Base-by-base conservation (phyloP, 441 rosid species). In the Erodium chrysanthum region DNA sequence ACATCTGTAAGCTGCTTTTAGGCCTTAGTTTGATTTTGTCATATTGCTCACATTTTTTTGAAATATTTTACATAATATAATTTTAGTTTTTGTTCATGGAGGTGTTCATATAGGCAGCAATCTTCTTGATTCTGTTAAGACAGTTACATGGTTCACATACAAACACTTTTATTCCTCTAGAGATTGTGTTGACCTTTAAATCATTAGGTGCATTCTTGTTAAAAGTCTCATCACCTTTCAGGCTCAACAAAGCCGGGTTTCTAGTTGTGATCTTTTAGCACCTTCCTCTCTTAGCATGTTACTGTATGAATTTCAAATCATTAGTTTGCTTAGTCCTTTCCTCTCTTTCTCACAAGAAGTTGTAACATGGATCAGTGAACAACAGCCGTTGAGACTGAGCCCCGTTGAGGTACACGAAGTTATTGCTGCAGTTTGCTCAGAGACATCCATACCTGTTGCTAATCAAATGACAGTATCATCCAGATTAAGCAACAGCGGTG, bases 351-450 rank as follows among this genome's bases (percentile, higher is more conserved):
- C 65, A 71, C 67, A 7, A 60, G 69, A 69, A 77, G 29, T 66
- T 64, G 76, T 69, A 66, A 56, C 82, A 64, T 80, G 72, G 52
- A 68, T 74, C 88, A 95, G 99, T 85, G 97, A 87, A 82, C 99
- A 95, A 76, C 98, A 95, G 80, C 97, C 98, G 64, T 74, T 95
- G 80, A 85, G 90, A 63, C 76, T 95, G 70, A 90, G 85, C 75
- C 79, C 89, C 71, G 91, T 90, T 23, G 99, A 92, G 80, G 97
- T 95, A 70, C 85, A 86, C 63, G 99, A 95, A 84, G 97, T 95
- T 75, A 90, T 95, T 67, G 89, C 97, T 68, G 96, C 96, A 77
- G 98, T 95, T 80, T 83, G 91, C 79, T 92, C 96, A 15, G 98
- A 90, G 88, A 80, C 88, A 72, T 80, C 84, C 77, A 80, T 82